Conservation (phyloP, 148 eudicot species). For the Spergularia marina region DNA sequence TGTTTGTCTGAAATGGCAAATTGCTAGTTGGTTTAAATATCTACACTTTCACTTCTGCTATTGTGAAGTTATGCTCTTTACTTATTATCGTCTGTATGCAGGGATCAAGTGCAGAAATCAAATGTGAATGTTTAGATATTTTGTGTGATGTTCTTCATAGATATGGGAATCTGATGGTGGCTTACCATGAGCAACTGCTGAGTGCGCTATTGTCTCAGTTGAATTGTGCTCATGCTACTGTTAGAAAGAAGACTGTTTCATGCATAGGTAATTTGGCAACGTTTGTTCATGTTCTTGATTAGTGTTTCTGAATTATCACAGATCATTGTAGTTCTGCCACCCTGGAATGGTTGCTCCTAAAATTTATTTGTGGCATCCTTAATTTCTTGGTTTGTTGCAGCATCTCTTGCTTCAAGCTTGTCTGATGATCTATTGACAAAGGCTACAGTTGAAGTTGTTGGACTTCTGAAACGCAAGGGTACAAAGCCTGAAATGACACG, state of each 20-base stretch:
- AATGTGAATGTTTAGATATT: constrained; percentile 94
- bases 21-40: background rate
- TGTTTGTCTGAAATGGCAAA: background rate
- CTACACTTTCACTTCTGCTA: background rate
- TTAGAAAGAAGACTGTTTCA: constrained; percentile 94
- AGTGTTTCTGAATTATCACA: background rate
- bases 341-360: background rate
- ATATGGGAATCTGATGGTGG: constrained; percentile 80
- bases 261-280: constrained; percentile 62
- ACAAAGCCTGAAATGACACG: constrained; percentile 79
- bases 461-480: constrained; percentile 62
- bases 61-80: background rate
- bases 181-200: constrained; percentile 78
- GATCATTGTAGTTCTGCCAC: background rate
- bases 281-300: background rate
- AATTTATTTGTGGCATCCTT: background rate
- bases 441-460: constrained; percentile 83
- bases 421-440: constrained; percentile 95
- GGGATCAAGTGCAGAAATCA: constrained; percentile 80
- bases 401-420: constrained; percentile 93
- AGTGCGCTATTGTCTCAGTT: constrained; percentile 81
- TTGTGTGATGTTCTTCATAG: constrained; percentile 81
- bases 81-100: constrained; percentile 27
- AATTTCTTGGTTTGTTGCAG: constrained; percentile 39
- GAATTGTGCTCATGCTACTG: constrained; percentile 81